phyloP scores from a whole-genome alignment of 2,329 filamentous ascomycete genomes.

The Diaporthe sp. region DNA sequence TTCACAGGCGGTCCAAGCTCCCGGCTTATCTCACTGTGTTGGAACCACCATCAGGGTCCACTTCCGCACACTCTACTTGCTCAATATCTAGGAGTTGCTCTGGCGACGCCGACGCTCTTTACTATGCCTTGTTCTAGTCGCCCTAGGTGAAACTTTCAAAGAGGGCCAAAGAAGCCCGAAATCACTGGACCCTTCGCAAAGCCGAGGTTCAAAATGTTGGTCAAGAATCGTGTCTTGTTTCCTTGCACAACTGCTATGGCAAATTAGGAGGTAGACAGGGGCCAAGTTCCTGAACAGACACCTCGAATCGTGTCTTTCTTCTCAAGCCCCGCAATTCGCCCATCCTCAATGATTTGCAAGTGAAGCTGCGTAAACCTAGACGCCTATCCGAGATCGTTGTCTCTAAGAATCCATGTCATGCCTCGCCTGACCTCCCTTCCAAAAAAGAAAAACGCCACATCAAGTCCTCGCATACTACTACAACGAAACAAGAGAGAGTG shows the following conservation, averaged over 20 bases:
- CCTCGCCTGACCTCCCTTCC: not conserved
- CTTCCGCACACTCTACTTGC: not conserved
- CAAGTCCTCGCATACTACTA: not conserved
- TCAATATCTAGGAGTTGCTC: not conserved
- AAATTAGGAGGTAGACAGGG: not conserved
- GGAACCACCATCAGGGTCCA: not conserved
- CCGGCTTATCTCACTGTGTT: conserved; percentile 18
- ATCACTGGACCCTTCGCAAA: not conserved
- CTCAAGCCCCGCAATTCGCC: not conserved
- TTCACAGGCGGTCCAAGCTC: conserved; percentile 31
- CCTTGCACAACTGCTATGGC: not conserved
- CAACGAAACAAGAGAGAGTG: not conserved
- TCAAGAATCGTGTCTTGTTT: not conserved
- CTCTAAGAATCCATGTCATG: not conserved
- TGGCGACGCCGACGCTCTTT: not conserved
- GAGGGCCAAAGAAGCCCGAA: not conserved
- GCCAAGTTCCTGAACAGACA: not conserved
- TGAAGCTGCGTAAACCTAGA: conserved; percentile 9
- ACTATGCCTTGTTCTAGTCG: not conserved
- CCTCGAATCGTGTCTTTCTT: not conserved
- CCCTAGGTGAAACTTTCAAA: too few species aligned
- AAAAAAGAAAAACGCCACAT: not conserved
- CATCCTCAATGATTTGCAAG: not conserved
- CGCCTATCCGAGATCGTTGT: conserved; percentile 7
- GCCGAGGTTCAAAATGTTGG: not conserved